Percentiles rank a stretch among this genome's conserved stretches.
These are phyloP conservation scores for Hibiscus tridactylites DNA, from an alignment of 345 rosid species.

Conservation along the genomic window DNA sequence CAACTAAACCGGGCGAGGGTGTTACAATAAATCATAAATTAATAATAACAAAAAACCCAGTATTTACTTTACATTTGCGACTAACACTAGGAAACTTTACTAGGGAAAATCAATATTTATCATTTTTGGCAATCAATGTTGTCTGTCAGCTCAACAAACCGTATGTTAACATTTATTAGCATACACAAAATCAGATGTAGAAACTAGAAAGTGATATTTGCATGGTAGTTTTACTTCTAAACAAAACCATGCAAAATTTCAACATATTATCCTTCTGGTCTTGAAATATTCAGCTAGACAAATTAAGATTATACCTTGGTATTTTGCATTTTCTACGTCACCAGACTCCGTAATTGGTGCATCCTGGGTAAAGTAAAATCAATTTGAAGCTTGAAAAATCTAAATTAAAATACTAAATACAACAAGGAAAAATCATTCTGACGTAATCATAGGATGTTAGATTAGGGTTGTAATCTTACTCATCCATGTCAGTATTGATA, in stretches of 20 bases:
- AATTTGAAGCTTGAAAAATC: constrained; percentile 9
- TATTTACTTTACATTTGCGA: no score
- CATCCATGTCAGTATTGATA: constrained; percentile 47
- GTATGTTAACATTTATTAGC: background rate
- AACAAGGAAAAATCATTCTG: constrained; percentile 12
- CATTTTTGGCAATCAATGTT: background rate
- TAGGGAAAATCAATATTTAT: background rate
- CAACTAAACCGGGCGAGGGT: no score
- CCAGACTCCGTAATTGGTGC: constrained; percentile 94
- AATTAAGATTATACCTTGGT: constrained; percentile 41
- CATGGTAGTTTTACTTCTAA: background rate
- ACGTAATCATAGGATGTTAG: constrained; percentile 96
- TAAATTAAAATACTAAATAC: background rate
- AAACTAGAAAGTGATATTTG: background rate
- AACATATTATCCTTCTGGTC: background rate
- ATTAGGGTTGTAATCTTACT: constrained; percentile 76
- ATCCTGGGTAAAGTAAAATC: constrained; percentile 42
- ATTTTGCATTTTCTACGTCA: constrained; percentile 68
- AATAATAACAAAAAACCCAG: no score
- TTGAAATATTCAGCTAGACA: constrained; percentile 4
- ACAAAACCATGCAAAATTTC: background rate
- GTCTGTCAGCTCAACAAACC: background rate
- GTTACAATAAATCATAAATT: no score
- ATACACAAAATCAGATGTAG: background rate
- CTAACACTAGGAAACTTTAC: no score